These are phyloP conservation scores for Xylaria sp. DNA, from an alignment of 2,329 filamentous ascomycete genomes.

Conservation along the genomic window DNA sequence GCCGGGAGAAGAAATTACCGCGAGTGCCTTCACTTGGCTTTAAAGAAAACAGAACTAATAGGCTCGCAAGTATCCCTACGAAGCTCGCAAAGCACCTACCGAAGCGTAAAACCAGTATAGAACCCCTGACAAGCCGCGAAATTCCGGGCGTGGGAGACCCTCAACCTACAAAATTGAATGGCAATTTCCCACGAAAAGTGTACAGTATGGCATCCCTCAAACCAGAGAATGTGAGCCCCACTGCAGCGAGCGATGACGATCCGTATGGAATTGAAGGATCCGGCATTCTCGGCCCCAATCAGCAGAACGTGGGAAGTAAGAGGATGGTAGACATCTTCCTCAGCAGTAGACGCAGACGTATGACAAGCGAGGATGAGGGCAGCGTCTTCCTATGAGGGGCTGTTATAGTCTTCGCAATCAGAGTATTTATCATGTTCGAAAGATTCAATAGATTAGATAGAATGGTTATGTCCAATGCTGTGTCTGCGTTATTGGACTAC, in stretches of 20 bases:
- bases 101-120: constrained; percentile 21
- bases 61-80: constrained; percentile 29
- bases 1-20: constrained; percentile 32
- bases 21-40: constrained; percentile 38
- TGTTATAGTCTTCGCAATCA: neutral
- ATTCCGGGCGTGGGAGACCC: constrained; percentile 34
- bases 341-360: constrained; percentile 58
- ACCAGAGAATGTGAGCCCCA: constrained; percentile 45
- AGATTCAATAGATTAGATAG: neutral
- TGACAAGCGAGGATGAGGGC: constrained; percentile 53
- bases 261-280: constrained; percentile 37
- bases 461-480: constrained; percentile 4
- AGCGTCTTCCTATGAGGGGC: constrained; percentile 48
- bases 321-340: constrained; percentile 66
- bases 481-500: constrained; percentile 5
- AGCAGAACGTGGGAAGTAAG: constrained; percentile 57
- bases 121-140: constrained; percentile 35
- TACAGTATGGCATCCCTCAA: constrained; percentile 22
- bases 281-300: constrained; percentile 35
- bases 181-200: constrained; percentile 32
- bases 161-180: constrained; percentile 33
- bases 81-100: constrained; percentile 37
- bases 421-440: neutral
- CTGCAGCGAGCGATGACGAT: constrained; percentile 30
- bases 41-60: constrained; percentile 27